Evolutionary conservation across 1,139 yeast genomes (phyloP).

Genomic region (Sugiyamaella grinbergsii): DNA sequence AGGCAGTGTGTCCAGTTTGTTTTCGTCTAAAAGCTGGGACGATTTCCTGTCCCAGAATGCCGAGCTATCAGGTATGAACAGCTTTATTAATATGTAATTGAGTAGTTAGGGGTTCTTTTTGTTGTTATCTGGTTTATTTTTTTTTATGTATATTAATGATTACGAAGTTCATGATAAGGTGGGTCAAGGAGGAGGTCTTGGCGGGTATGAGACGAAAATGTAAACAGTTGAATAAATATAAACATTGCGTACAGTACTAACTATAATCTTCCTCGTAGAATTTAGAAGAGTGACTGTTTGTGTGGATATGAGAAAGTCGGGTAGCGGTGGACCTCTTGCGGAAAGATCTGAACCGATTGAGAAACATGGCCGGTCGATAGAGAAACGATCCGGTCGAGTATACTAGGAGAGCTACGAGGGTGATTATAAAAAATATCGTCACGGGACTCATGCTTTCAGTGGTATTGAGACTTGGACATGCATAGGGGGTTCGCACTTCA

Average conservation of each 20-base stretch:
- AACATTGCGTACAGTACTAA: background rate
- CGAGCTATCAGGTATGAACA: constrained; percentile 37
- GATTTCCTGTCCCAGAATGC: constrained; percentile 37
- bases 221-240: no score
- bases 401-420: constrained; percentile 45
- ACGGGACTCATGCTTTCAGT: constrained; percentile 40
- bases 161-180: constrained; percentile 3
- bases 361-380: constrained; percentile 25
- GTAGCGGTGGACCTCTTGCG: background rate
- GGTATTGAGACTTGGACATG: constrained; percentile 77
- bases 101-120: background rate
- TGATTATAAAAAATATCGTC: constrained; percentile 35
- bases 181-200: no score
- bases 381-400: constrained; percentile 30
- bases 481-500: constrained; percentile 83
- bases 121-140: constrained; percentile 4
- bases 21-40: constrained; percentile 37
- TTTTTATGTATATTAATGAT: constrained; percentile 16
- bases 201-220: no score
- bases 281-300: background rate
- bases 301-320: background rate
- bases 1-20: constrained; percentile 24
- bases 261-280: constrained; percentile 11
- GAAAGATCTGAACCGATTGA: constrained; percentile 19
- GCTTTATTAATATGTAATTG: constrained; percentile 29